These are phyloP conservation scores for Pisolithus orientalis DNA, from an alignment of 768 basidiomycete genomes.

Conservation along the genomic window DNA sequence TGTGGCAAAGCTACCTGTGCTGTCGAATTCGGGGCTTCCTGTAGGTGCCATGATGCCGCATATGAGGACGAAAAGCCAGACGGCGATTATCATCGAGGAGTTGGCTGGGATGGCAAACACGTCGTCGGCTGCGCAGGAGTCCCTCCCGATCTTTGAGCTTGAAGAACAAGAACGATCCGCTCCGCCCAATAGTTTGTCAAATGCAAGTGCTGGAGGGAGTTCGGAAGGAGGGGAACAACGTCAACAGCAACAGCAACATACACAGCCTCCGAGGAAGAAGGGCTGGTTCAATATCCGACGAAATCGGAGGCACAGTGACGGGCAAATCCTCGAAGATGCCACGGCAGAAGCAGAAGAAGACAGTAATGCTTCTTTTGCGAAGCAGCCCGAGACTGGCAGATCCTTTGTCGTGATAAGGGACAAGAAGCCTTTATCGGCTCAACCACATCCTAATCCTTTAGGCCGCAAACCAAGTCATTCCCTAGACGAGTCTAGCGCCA, in stretches of 20 bases:
- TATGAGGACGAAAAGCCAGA: conserved; percentile 73
- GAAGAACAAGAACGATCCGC: conserved; percentile 3
- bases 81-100: conserved; percentile 74
- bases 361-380: conserved; percentile 26
- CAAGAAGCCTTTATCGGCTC: conserved; percentile 33
- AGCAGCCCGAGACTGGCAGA: conserved; percentile 35
- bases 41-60: conserved; percentile 67
- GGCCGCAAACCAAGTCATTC: conserved; percentile 22
- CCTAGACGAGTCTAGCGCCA: conserved; percentile 22
- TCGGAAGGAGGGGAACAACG: conserved; percentile 28
- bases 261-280: conserved; percentile 44
- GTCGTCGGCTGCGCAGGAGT: conserved; percentile 13
- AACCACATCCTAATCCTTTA: conserved; percentile 11
- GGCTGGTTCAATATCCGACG: conserved; percentile 65
- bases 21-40: conserved; percentile 33
- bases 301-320: conserved; percentile 55
- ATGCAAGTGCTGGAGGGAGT: conserved; percentile 25
- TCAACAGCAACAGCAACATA: conserved; percentile 14
- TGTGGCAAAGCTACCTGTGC: conserved; percentile 36
- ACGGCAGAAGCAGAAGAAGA: conserved; percentile 7
- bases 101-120: conserved; percentile 19
- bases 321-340: conserved; percentile 31
- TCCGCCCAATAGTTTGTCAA: conserved; percentile 8
- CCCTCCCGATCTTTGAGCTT: conserved; percentile 14
- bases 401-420: conserved; percentile 73